These are phyloP conservation scores for Ceriops tagal DNA, from an alignment of 345 rosid genomes.

Conservation along the genomic window DNA sequence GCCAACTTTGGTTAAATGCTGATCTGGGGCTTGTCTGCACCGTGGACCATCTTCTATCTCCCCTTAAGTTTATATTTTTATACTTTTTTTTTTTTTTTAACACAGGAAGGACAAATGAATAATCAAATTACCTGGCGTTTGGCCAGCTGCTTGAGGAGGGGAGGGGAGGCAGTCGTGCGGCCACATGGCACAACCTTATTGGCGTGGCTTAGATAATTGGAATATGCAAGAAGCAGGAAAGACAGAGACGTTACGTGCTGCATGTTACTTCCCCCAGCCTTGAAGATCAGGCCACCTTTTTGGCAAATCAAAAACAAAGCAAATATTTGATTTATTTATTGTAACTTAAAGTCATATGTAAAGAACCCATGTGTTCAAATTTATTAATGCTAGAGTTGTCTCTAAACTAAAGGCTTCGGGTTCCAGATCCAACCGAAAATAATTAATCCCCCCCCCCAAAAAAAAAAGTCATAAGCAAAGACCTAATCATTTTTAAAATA, in stretches of 20 bases:
- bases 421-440: too few relatives aligned
- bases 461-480: too few relatives aligned
- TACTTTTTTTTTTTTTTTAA: background rate
- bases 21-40: background rate
- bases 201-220: conserved; percentile 36
- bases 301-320: background rate
- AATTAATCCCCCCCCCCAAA: too few relatives aligned
- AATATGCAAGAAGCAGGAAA: conserved; percentile 28
- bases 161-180: conserved; percentile 24
- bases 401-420: too few relatives aligned
- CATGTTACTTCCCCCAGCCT: conserved; percentile 41
- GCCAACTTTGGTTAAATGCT: background rate
- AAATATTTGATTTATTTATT: background rate
- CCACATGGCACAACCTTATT: conserved; percentile 30
- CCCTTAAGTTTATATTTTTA: too few relatives aligned
- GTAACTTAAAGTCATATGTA: too few relatives aligned
- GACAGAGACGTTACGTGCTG: conserved; percentile 39
- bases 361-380: too few relatives aligned
- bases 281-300: conserved; percentile 32
- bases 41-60: too few relatives aligned
- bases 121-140: conserved; percentile 27
- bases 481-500: too few relatives aligned
- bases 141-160: conserved; percentile 28
- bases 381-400: too few relatives aligned
- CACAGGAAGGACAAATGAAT: background rate